Evolutionary conservation across 805 yeast species (phyloP).

Genomic region (Saccharomycopsis sp.): DNA sequence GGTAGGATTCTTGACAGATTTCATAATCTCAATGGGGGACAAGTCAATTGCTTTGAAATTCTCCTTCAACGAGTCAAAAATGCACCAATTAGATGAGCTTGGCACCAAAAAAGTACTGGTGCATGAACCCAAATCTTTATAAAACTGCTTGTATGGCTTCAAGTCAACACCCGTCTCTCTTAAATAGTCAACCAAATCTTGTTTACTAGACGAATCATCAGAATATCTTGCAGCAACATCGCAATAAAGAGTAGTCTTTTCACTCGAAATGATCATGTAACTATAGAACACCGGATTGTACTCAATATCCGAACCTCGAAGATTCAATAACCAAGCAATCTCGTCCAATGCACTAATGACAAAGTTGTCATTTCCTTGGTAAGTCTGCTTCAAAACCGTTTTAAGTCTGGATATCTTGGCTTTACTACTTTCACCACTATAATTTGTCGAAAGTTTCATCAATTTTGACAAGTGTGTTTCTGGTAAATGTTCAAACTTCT

Average conservation of each 20-base stretch:
- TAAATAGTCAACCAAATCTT: conserved; percentile 33
- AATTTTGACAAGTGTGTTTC: conserved; percentile 42
- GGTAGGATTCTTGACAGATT: conserved; percentile 63
- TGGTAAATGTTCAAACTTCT: conserved; percentile 55
- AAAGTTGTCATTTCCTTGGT: conserved; percentile 34
- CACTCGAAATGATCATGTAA: conserved; percentile 34
- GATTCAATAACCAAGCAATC: conserved; percentile 81
- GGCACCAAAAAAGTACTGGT: conserved; percentile 40
- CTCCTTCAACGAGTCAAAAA: conserved; percentile 39
- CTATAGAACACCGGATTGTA: conserved; percentile 84
- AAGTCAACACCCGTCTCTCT: conserved; percentile 38
- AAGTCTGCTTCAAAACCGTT: conserved; percentile 27
- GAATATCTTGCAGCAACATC: conserved; percentile 9
- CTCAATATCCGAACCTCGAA: conserved; percentile 76
- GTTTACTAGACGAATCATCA: background rate
- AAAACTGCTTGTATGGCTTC: conserved; percentile 47
- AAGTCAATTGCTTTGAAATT: conserved; percentile 31
- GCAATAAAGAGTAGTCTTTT: conserved; percentile 10
- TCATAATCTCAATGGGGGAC: conserved; percentile 58
- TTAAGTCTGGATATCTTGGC: conserved; percentile 48
- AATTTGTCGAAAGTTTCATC: conserved; percentile 40
- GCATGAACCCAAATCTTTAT: conserved; percentile 47
- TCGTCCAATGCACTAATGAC: conserved; percentile 76
- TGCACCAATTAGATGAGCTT: conserved; percentile 57
- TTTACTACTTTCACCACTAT: conserved; percentile 54